phyloP scores from a whole-genome alignment of 2,329 filamentous ascomycete genomes.

The Zymoseptoria ardabiliae region DNA sequence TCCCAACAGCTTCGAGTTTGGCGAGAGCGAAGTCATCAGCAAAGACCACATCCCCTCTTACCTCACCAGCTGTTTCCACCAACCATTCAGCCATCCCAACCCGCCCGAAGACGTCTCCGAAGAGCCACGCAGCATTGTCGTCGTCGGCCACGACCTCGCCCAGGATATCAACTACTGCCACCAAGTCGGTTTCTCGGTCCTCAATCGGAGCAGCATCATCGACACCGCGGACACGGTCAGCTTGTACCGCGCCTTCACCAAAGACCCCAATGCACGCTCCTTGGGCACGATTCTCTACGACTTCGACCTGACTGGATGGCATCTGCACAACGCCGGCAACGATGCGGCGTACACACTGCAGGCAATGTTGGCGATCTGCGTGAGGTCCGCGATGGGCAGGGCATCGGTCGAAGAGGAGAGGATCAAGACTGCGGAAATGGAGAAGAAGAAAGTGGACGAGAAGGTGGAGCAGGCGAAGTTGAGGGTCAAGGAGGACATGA shows the following conservation, averaged over 20 bases:
- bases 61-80: constrained; percentile 50
- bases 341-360: constrained; percentile 32
- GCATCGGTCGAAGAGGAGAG: constrained; percentile 19
- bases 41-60: constrained; percentile 38
- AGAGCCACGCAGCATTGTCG: constrained; percentile 54
- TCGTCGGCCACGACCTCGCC: constrained; percentile 69
- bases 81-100: constrained; percentile 42
- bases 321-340: constrained; percentile 33
- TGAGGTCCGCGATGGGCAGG: constrained; percentile 33
- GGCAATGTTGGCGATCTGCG: constrained; percentile 59
- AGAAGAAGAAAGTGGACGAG: constrained; percentile 22
- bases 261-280: constrained; percentile 43
- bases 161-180: constrained; percentile 63
- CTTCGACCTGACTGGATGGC: constrained; percentile 55
- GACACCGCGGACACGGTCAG: constrained; percentile 55
- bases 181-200: constrained; percentile 56
- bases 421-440: constrained; percentile 20
- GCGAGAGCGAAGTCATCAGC: constrained; percentile 49
- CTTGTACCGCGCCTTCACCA: constrained; percentile 59
- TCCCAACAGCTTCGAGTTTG: constrained; percentile 69
- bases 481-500: constrained; percentile 34
- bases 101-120: constrained; percentile 13
- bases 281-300: constrained; percentile 56
- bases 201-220: constrained; percentile 47
- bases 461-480: constrained; percentile 27